Base-by-base conservation (phyloP, 768 basidiomycete genomes). In the Xerocomellus intermedius region DNA sequence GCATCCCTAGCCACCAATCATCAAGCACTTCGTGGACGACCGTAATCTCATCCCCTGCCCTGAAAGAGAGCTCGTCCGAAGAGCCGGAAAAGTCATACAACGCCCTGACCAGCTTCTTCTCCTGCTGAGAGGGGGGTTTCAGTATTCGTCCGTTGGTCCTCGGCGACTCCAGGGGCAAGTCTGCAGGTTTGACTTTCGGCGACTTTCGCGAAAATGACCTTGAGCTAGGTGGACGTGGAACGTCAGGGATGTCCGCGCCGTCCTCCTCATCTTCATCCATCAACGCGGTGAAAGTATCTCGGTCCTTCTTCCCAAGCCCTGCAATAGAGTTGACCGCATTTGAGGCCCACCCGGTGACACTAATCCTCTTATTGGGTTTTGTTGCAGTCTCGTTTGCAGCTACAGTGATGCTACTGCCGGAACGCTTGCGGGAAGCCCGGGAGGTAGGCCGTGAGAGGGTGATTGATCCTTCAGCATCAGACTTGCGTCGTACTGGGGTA, bases 1-100 rank as follows among this genome's bases (percentile, higher is more conserved):
- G 67, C 66, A 89, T 84, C 8, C 93, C 94, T 75, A 93, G 82
- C 89, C 91, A 95, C 94, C 94, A 95, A 56, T 84, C 92, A 57
- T 91, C 89, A 33, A 92, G 75, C 1, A 94, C 89, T 67, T 95
- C 91, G 33, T 84, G 85, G 28, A 91, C 62, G 28, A 94, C 85
- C 14, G 78, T 69, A 53, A 97, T 87, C 60, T 91, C 83, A 38
- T 87, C 86, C 1, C 92, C 94, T 5, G 78, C 74, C 54, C 74
- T 79, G 74, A 96, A 87, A 41, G 79, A 79, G 36, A 97, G 75
- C 69, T 96, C 94, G 60, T 94, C 93, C 2, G 82, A 73, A 2
- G 85, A 85, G 3, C 84, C 89, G 0, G 74, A 70, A 69, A 92
- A 95, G 68, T 89, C 87, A 65, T 87, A 84, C 60, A 89, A 63